These are phyloP conservation scores for Kalmusia sp. DNA, from an alignment of 2,329 filamentous ascomycete species.

Conservation along the genomic window DNA sequence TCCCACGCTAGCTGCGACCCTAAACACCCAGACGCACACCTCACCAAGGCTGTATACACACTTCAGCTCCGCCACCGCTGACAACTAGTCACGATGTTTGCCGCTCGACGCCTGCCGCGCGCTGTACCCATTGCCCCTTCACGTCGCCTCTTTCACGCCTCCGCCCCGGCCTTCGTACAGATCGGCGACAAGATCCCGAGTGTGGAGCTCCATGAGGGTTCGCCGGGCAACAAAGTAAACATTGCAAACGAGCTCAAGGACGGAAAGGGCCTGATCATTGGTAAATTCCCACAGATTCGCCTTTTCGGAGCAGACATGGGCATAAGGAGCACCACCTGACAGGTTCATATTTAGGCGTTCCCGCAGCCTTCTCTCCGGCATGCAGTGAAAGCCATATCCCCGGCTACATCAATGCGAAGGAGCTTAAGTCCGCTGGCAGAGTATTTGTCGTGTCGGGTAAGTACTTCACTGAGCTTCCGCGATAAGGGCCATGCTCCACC, in stretches of 20 bases:
- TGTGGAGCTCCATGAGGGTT: slow-evolving; percentile 79
- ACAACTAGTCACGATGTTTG: slow-evolving; percentile 22
- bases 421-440: slow-evolving; percentile 78
- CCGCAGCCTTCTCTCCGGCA: slow-evolving; percentile 59
- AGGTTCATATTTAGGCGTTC: slow-evolving; percentile 37
- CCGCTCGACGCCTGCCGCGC: slow-evolving; percentile 37
- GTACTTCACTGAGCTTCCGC: background rate
- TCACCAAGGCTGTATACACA: background rate
- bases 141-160: slow-evolving; percentile 66
- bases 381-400: slow-evolving; percentile 79
- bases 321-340: slow-evolving; percentile 38
- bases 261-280: slow-evolving; percentile 79
- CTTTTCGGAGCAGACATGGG: background rate
- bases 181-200: slow-evolving; percentile 81
- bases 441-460: slow-evolving; percentile 79
- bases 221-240: slow-evolving; percentile 92
- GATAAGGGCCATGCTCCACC: no score
- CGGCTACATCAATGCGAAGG: slow-evolving; percentile 81
- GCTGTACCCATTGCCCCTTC: slow-evolving; percentile 25
- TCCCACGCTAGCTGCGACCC: background rate
- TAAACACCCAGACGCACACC: slow-evolving; percentile 1
- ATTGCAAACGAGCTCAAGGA: slow-evolving; percentile 75
- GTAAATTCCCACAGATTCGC: slow-evolving; percentile 23
- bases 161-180: slow-evolving; percentile 69
- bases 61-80: slow-evolving; percentile 6